Conservation (phyloP, 2,329 filamentous ascomycete species). For the Lithohypha guttulata region DNA sequence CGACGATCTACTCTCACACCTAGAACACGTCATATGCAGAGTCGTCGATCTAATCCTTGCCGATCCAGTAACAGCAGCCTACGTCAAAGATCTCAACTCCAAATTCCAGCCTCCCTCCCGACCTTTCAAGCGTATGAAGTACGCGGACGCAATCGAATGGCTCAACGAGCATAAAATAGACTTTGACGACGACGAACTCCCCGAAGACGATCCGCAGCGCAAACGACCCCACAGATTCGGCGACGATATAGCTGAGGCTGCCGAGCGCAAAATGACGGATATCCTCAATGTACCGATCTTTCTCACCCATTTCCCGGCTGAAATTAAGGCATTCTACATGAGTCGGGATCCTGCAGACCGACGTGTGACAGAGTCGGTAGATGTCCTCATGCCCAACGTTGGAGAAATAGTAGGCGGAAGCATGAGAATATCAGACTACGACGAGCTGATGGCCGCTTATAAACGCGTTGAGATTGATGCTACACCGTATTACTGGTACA, state of each 20-base stretch:
- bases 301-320: conserved; percentile 89
- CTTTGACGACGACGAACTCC: conserved; percentile 30
- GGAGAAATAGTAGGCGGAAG: conserved; percentile 93
- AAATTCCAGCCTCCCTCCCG: conserved; percentile 69
- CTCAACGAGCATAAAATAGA: conserved; percentile 77
- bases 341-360: conserved; percentile 68
- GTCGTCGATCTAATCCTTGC: conserved; percentile 69
- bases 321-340: conserved; percentile 99
- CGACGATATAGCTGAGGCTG: conserved; percentile 95
- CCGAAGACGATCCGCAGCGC: conserved; percentile 62
- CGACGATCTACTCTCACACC: conserved; percentile 71
- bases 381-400: conserved; percentile 80
- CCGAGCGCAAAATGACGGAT: conserved; percentile 94
- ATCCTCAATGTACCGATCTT: conserved; percentile 92
- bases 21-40: conserved; percentile 78
- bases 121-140: conserved; percentile 91
- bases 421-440: conserved; percentile 90
- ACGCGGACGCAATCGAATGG: conserved; percentile 90
- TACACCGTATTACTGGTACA: conserved; percentile 94
- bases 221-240: conserved; percentile 73
- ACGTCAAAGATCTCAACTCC: conserved; percentile 82
- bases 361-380: conserved; percentile 85
- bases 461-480: conserved; percentile 76
- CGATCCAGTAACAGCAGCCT: conserved; percentile 59
- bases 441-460: conserved; percentile 82